Base-by-base conservation (phyloP, 2,329 filamentous ascomycete species). In the Hirsutella minnesotensis region DNA sequence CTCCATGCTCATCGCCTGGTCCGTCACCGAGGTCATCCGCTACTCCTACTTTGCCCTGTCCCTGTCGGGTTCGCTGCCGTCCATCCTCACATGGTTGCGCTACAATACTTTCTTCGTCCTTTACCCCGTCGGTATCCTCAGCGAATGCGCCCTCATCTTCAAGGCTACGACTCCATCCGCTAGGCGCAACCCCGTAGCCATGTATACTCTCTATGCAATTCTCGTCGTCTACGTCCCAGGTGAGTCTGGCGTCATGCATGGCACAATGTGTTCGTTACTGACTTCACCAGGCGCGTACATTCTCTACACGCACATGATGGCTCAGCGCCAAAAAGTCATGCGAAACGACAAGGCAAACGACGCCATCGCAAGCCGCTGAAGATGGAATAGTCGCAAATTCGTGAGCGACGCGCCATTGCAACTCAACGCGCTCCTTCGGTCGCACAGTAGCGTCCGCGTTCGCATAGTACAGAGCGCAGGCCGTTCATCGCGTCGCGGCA, bases 81-180 rank as follows among this genome's bases (percentile, higher is more conserved):
- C 55, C 1, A 67, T 72, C 46, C 73, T 95, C 58, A 79, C 78
- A 31, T 94, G 87, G 84, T 68, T 94, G 63, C 73, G 88, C 53
- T 89, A 95, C 65, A 95, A 94, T 62, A 88, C 86, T 8, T 98
- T 98, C 66, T 87, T 86, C 55, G 67, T 95, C 31, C 75, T 98
- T 19, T 98, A 98, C 65, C 92, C 92, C 1, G 61, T 96, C 46
- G 92, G 92, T 35, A 95, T 96, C 57, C 71, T 75, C 34, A 92
- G 85, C 65, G 92, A 98, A 72, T 86, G 83, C 55, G 78, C 75
- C 63, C 73, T 95, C 55, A 80, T 96, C 41, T 86, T 79, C 58
- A 69, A 73, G 44, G 80, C 86, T 1, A 73, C 83, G 39, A 70
- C 64, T 12, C 80, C 83, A 2, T 78, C 78, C 1, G 57, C 51